These are phyloP conservation scores for Talaromyces sp. DNA, from an alignment of 2,329 filamentous ascomycete species.

Conservation along the genomic window DNA sequence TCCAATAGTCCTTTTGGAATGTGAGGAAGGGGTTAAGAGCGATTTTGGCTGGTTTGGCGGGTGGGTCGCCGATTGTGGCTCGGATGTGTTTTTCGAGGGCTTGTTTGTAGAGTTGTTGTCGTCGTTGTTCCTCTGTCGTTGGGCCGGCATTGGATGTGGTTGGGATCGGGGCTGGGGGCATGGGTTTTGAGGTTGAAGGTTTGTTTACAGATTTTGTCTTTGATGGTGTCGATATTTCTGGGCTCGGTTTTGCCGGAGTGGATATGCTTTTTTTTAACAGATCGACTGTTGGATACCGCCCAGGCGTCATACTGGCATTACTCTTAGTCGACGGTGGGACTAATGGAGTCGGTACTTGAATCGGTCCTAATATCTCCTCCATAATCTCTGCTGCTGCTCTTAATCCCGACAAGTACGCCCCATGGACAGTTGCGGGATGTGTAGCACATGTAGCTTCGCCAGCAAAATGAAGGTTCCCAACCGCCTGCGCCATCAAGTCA, in stretches of 20 bases:
- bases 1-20: slow-evolving; percentile 76
- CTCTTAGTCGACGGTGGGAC: slow-evolving; percentile 47
- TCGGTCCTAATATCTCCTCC: slow-evolving; percentile 75
- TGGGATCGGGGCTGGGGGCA: slow-evolving; percentile 13
- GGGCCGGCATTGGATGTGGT: not conserved
- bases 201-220: not conserved
- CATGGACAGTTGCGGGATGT: slow-evolving; percentile 94
- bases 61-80: slow-evolving; percentile 64
- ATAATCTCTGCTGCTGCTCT: slow-evolving; percentile 85
- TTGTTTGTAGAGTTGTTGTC: slow-evolving; percentile 54
- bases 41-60: slow-evolving; percentile 69
- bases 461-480: slow-evolving; percentile 90
- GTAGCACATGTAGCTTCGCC: slow-evolving; percentile 95
- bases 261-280: not conserved
- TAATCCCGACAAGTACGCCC: slow-evolving; percentile 89
- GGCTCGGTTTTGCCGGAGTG: not conserved
- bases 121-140: slow-evolving; percentile 6
- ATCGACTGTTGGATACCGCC: not conserved
- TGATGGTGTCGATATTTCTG: not conserved
- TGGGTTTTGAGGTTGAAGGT: slow-evolving; percentile 4
- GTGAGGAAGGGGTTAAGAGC: slow-evolving; percentile 84
- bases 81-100: slow-evolving; percentile 58
- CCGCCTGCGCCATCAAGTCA: slow-evolving; percentile 78
- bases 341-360: slow-evolving; percentile 72
- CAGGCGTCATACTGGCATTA: not conserved